A percentile compares a stretch with the other conserved stretches of the same genome.
These are phyloP conservation scores for Boletus patriciae DNA, from an alignment of 768 basidiomycete species.

Conservation along the genomic window DNA sequence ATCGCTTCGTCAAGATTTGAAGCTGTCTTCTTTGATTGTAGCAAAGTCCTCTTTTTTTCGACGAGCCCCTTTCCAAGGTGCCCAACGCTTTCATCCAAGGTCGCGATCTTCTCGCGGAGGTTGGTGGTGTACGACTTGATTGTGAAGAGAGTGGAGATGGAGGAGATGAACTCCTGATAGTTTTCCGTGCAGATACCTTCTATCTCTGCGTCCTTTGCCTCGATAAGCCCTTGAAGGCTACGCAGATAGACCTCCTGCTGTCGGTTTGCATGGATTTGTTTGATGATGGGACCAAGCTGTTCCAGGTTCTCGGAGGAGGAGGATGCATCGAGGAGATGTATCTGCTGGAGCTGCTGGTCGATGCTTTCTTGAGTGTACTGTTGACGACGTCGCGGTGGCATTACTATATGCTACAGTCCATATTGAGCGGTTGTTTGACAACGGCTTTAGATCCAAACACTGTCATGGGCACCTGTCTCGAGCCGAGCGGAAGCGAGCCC, in stretches of 20 bases:
- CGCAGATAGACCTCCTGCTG: slow-evolving; percentile 90
- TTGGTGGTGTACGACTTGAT: slow-evolving; percentile 96
- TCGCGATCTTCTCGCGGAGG: slow-evolving; percentile 87
- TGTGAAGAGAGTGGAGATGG: slow-evolving; percentile 93
- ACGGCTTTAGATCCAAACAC: slow-evolving; percentile 39
- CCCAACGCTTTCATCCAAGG: slow-evolving; percentile 83
- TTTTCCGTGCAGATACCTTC: slow-evolving; percentile 95
- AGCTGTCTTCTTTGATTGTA: slow-evolving; percentile 91
- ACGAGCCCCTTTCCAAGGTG: slow-evolving; percentile 85
- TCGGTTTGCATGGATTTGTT: slow-evolving; percentile 84
- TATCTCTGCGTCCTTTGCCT: slow-evolving; percentile 94
- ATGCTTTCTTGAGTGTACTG: slow-evolving; percentile 81
- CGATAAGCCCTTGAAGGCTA: slow-evolving; percentile 82
- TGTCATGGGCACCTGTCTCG: background rate
- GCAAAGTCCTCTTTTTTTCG: slow-evolving; percentile 87
- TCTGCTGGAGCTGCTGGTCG: slow-evolving; percentile 89
- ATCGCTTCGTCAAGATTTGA: slow-evolving; percentile 96
- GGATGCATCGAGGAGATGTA: slow-evolving; percentile 82
- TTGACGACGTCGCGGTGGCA: slow-evolving; percentile 74
- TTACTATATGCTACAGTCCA: slow-evolving; percentile 31
- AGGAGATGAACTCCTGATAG: slow-evolving; percentile 97
- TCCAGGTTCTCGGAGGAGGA: slow-evolving; percentile 93
- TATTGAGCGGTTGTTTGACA: slow-evolving; percentile 40
- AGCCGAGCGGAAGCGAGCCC: background rate
- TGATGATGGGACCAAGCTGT: slow-evolving; percentile 92